Percentiles rank a stretch among this genome's conserved stretches.
phyloP scores from a whole-genome alignment of 306 rosid species.

The Cicer pinnatifidum region DNA sequence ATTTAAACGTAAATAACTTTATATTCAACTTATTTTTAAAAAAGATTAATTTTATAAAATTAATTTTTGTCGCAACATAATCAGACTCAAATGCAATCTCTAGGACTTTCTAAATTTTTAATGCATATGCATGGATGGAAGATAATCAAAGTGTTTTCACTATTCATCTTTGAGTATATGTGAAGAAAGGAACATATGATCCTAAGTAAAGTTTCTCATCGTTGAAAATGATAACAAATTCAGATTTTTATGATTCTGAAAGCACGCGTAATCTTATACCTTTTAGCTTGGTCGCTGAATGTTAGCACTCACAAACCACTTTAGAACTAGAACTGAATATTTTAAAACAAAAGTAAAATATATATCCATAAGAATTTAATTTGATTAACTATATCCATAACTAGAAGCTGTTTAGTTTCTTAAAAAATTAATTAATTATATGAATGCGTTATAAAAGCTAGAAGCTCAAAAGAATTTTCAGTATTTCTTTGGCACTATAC shows the following conservation, averaged over 20 bases:
- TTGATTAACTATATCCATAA: neutral
- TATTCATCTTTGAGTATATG: constrained; percentile 52
- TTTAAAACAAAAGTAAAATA: constrained; percentile 25
- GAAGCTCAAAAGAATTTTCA: too few species aligned
- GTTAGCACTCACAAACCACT: constrained; percentile 16
- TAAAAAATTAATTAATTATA: too few species aligned
- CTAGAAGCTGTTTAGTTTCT: too few species aligned
- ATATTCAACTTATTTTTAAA: too few species aligned
- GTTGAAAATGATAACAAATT: constrained; percentile 39
- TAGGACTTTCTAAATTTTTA: constrained; percentile 1
- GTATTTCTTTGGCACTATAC: too few species aligned
- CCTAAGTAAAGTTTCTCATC: constrained; percentile 35
- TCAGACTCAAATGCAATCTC: neutral
- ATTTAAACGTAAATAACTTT: too few species aligned
- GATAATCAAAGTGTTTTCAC: constrained; percentile 41
- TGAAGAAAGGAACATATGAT: constrained; percentile 55
- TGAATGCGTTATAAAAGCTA: too few species aligned
- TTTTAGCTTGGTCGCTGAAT: constrained; percentile 37
- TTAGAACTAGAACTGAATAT: constrained; percentile 27
- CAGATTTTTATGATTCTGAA: constrained; percentile 43
- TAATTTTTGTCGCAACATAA: too few species aligned
- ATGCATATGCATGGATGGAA: constrained; percentile 43
- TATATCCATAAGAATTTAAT: neutral
- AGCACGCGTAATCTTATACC: constrained; percentile 61
- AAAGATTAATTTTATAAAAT: too few species aligned